Percentiles rank a stretch among this genome's conserved stretches.
phyloP scores from a whole-genome alignment of 352 stramenopile species.

The Phytophthora fragariae region DNA sequence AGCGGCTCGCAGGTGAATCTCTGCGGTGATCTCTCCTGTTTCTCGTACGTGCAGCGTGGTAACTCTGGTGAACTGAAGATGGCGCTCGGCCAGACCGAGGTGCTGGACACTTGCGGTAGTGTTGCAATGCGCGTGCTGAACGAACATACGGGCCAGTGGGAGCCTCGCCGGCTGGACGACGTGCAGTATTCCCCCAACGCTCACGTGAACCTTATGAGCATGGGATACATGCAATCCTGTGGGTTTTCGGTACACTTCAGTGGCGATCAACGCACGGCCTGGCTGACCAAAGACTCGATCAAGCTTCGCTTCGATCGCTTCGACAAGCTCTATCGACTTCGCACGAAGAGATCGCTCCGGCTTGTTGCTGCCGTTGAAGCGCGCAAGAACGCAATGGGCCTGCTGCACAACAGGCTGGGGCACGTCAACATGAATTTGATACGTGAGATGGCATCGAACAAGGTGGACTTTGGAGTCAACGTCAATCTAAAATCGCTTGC shows the following conservation, averaged over 20 bases:
- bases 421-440: constrained; percentile 19
- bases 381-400: constrained; percentile 15
- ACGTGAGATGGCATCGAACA: background rate
- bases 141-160: constrained; percentile 4
- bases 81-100: constrained; percentile 4
- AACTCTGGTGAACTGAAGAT: constrained; percentile 6
- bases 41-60: constrained; percentile 7
- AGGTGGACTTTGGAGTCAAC: constrained; percentile 26
- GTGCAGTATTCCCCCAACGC: constrained; percentile 21
- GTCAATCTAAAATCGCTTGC: constrained; percentile 11
- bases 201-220: constrained; percentile 16
- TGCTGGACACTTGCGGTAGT: background rate
- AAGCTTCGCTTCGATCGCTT: constrained; percentile 19
- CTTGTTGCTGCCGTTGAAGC: constrained; percentile 3
- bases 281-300: background rate
- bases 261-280: constrained; percentile 7
- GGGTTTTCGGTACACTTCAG: constrained; percentile 15
- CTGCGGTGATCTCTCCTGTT: background rate
- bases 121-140: constrained; percentile 10
- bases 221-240: constrained; percentile 17
- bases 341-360: background rate
- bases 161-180: constrained; percentile 20
- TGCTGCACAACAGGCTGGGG: constrained; percentile 17
- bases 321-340: constrained; percentile 27
- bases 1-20: constrained; percentile 20